phyloP scores from a whole-genome alignment of 1,284 basidiomycete species.

The Ustilago esculenta region DNA sequence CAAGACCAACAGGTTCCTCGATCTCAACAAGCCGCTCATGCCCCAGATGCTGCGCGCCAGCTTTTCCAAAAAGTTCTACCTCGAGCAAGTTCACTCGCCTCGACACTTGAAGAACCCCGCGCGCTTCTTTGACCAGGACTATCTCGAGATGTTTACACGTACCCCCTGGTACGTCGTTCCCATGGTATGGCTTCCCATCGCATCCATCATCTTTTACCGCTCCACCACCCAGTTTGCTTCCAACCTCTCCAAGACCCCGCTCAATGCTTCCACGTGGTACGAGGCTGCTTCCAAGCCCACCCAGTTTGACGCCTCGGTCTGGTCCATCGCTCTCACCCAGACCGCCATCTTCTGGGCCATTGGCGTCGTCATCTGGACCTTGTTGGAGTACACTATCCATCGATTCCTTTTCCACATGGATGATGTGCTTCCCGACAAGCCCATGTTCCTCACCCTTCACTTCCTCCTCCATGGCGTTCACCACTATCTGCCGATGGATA shows the following conservation, averaged over 20 bases:
- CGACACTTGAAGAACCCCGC: slow-evolving; percentile 88
- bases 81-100: slow-evolving; percentile 93
- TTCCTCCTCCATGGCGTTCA: slow-evolving; percentile 96
- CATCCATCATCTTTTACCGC: slow-evolving; percentile 80
- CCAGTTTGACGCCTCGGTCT: slow-evolving; percentile 27
- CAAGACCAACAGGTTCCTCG: slow-evolving; percentile 89
- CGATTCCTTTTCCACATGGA: slow-evolving; percentile 99
- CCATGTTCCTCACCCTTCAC: slow-evolving; percentile 83
- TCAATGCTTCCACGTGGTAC: slow-evolving; percentile 57
- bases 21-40: slow-evolving; percentile 85
- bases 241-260: slow-evolving; percentile 16
- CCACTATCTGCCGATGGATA: slow-evolving; percentile 96
- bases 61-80: slow-evolving; percentile 93
- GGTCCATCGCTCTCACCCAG: slow-evolving; percentile 42
- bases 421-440: slow-evolving; percentile 83
- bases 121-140: slow-evolving; percentile 82
- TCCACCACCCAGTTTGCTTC: slow-evolving; percentile 80
- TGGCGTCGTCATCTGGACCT: slow-evolving; percentile 91
- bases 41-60: slow-evolving; percentile 84
- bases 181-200: slow-evolving; percentile 88
- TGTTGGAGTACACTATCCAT: slow-evolving; percentile 94
- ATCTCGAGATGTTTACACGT: slow-evolving; percentile 86
- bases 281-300: slow-evolving; percentile 71
- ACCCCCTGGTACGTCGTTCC: slow-evolving; percentile 97
- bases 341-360: slow-evolving; percentile 75